These are phyloP conservation scores for Quercus berberidifolia DNA, from an alignment of 306 rosid species.

Conservation along the genomic window DNA sequence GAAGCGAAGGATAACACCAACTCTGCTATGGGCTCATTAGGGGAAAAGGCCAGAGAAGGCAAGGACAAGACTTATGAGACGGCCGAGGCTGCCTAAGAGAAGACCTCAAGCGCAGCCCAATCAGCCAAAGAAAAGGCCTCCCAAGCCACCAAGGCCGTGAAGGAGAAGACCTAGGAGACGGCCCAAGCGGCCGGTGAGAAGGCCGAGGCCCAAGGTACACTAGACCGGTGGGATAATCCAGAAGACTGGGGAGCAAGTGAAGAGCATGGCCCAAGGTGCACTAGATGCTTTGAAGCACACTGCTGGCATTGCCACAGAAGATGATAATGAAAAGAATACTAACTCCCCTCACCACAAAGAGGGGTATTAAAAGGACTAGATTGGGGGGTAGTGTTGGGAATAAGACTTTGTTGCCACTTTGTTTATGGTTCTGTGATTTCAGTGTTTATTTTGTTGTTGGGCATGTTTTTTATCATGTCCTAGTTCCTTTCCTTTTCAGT, in stretches of 20 bases:
- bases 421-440: background rate
- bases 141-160: background rate
- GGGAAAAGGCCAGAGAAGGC: conserved; percentile 13
- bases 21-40: too few species aligned
- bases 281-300: conserved; percentile 53
- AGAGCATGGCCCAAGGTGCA: conserved; percentile 46
- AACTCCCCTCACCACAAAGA: background rate
- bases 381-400: background rate
- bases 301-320: conserved; percentile 45
- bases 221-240: conserved; percentile 36
- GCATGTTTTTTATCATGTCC: background rate
- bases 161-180: conserved; percentile 27
- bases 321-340: background rate
- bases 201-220: conserved; percentile 29
- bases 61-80: conserved; percentile 17
- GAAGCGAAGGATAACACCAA: conserved; percentile 1
- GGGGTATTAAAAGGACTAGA: background rate
- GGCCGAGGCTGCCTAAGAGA: conserved; percentile 27
- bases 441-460: background rate
- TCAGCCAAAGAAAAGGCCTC: conserved; percentile 13
- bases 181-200: conserved; percentile 28
- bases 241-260: conserved; percentile 59
- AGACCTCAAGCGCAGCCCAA: conserved; percentile 16
- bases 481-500: background rate
- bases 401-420: background rate